phyloP scores from a whole-genome alignment of 108 stramenopile genomes.

The Fistulifera pelliculosa region DNA sequence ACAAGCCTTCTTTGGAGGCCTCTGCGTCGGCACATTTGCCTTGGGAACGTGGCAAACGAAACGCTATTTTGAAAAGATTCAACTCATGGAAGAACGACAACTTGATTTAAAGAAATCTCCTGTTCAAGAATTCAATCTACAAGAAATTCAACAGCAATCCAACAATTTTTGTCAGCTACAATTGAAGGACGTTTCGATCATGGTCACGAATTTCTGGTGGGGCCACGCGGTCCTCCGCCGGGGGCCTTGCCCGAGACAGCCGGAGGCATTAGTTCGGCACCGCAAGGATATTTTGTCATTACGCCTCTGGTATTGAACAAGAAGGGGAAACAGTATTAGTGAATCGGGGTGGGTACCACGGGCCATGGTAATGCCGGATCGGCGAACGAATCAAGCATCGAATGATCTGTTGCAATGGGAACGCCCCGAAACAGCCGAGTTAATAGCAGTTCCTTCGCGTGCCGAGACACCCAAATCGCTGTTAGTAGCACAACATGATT shows the following conservation, averaged over 20 bases:
- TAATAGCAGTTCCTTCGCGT: too few relatives aligned
- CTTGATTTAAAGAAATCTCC: conserved; percentile 48
- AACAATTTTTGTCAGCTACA: conserved; percentile 35
- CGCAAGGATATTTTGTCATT: conserved; percentile 65
- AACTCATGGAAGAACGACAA: conserved; percentile 40
- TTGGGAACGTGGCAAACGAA: conserved; percentile 73
- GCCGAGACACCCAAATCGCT: conserved; percentile 24
- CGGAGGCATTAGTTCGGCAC: conserved; percentile 53
- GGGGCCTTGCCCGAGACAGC: too few relatives aligned
- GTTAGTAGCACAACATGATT: conserved; percentile 32
- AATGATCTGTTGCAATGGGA: conserved; percentile 24
- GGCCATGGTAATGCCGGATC: conserved; percentile 20
- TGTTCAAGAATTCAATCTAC: background rate
- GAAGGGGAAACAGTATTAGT: too few relatives aligned
- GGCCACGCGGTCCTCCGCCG: too few relatives aligned
- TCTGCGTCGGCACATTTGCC: conserved; percentile 76
- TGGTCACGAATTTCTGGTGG: conserved; percentile 55
- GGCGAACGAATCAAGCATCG: too few relatives aligned
- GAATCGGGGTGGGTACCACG: conserved; percentile 84
- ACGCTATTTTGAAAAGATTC: conserved; percentile 68
- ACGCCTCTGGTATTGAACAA: conserved; percentile 66
- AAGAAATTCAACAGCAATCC: conserved; percentile 6
- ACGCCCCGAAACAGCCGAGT: conserved; percentile 44
- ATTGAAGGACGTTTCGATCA: conserved; percentile 42
- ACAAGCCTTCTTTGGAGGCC: conserved; percentile 61